Evolutionary conservation across 148 eudicot species (phyloP).

Genomic region (Gaultheria prostrata): DNA sequence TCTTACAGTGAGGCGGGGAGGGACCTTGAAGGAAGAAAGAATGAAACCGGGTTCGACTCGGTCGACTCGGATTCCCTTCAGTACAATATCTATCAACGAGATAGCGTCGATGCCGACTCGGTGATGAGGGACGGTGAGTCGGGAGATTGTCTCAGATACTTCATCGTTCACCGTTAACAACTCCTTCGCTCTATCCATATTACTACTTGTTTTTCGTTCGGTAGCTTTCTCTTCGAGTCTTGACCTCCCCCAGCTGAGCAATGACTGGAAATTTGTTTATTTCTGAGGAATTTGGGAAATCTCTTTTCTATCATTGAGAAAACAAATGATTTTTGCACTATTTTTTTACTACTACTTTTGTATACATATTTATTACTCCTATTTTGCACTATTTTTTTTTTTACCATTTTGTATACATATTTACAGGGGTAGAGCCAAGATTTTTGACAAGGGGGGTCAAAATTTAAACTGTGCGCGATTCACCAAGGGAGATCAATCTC

Average conservation of each 20-base stretch:
- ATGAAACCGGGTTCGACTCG: slow-evolving; percentile 54
- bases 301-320: too few species aligned
- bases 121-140: slow-evolving; percentile 48
- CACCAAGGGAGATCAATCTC: too few species aligned
- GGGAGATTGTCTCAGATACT: slow-evolving; percentile 32
- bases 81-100: slow-evolving; percentile 52
- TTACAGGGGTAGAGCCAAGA: too few species aligned
- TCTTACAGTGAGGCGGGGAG: slow-evolving; percentile 61
- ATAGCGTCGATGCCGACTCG: slow-evolving; percentile 41
- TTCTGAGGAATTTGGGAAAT: background rate
- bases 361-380: too few species aligned
- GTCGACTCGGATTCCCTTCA: slow-evolving; percentile 60
- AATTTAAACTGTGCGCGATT: too few species aligned
- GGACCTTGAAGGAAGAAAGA: slow-evolving; percentile 57
- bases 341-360: too few species aligned
- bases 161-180: slow-evolving; percentile 23
- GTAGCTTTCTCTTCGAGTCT: too few species aligned
- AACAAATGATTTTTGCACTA: too few species aligned
- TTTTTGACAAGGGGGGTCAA: too few species aligned
- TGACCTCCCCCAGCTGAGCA: background rate
- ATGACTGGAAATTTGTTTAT: background rate
- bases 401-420: too few species aligned
- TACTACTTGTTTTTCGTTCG: background rate
- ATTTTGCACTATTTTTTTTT: too few species aligned
- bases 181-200: slow-evolving; percentile 47